phyloP scores from a whole-genome alignment of 2,329 filamentous ascomycete genomes.

The Stachybotrys chartarum region DNA sequence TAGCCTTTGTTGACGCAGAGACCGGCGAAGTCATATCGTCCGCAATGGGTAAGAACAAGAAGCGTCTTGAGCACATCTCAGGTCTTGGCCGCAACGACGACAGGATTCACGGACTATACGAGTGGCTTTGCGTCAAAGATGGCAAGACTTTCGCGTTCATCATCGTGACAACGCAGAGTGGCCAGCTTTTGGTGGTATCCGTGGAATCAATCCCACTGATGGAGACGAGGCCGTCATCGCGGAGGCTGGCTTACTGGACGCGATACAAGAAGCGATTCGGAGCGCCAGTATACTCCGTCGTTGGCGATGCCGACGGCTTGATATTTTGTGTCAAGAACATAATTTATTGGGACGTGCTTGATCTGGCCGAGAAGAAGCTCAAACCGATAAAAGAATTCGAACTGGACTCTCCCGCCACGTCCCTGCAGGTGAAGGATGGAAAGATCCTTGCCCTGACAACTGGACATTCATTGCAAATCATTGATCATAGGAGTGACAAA shows the following conservation, averaged over 20 bases:
- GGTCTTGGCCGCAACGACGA: conserved; percentile 51
- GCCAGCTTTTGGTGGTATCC: conserved; percentile 49
- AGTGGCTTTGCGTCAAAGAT: conserved; percentile 56
- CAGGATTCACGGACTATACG: conserved; percentile 51
- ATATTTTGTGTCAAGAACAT: conserved; percentile 47
- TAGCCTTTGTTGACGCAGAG: conserved; percentile 50
- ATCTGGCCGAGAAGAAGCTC: conserved; percentile 43
- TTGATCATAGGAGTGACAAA: conserved; percentile 37
- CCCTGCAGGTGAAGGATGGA: conserved; percentile 38
- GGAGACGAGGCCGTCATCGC: neutral
- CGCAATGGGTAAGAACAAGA: conserved; percentile 33
- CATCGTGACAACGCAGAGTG: conserved; percentile 49
- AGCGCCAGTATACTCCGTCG: conserved; percentile 47
- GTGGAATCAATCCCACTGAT: conserved; percentile 13
- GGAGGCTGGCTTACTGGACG: conserved; percentile 43
- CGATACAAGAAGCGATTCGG: conserved; percentile 38
- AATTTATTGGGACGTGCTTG: conserved; percentile 50
- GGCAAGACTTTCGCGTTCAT: conserved; percentile 56
- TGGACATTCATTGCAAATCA: conserved; percentile 47
- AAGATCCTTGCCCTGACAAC: conserved; percentile 45
- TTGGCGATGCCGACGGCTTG: conserved; percentile 47
- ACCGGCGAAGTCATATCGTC: conserved; percentile 45
- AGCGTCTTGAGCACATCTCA: conserved; percentile 40
- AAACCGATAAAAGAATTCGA: conserved; percentile 36
- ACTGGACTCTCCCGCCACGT: conserved; percentile 46